These are phyloP conservation scores for Plantago ovata DNA, from an alignment of 257 asterid species.

Conservation along the genomic window DNA sequence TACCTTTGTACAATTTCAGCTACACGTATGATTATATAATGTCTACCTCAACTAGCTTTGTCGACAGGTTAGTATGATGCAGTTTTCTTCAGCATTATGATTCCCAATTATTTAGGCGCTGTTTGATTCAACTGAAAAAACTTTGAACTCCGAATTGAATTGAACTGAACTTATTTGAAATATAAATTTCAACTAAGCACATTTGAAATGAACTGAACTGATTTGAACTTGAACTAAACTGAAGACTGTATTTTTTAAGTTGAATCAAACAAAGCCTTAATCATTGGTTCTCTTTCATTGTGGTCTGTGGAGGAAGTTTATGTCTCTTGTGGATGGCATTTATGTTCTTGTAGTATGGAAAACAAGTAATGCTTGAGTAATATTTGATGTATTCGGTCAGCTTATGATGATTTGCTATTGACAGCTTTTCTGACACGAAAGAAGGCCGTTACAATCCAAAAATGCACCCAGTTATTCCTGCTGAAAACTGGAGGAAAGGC, in stretches of 20 bases:
- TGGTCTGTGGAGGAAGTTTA: neutral
- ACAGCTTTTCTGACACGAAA: conserved; percentile 91
- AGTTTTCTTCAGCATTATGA: conserved; percentile 5
- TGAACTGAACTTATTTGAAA: too few species aligned
- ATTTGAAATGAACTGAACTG: too few species aligned
- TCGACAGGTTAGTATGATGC: conserved; percentile 67
- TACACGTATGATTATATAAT: conserved; percentile 82
- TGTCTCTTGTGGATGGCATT: neutral
- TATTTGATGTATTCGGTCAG: neutral
- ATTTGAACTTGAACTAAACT: too few species aligned
- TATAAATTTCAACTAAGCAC: too few species aligned
- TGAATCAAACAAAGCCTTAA: neutral
- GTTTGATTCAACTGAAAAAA: too few species aligned
- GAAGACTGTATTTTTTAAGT: too few species aligned
- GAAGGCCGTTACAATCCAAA: conserved; percentile 95
- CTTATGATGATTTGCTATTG: conserved; percentile 16
- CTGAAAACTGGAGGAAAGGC: conserved; percentile 89
- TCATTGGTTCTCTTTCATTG: neutral
- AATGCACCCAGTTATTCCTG: conserved; percentile 84
- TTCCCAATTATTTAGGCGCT: too few species aligned
- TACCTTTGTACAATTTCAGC: conserved; percentile 96
- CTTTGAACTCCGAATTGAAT: too few species aligned
- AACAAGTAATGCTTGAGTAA: neutral
- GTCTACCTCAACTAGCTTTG: conserved; percentile 85
- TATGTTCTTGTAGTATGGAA: conserved; percentile 6